A percentile compares a stretch with the other conserved stretches of the same genome.
phyloP scores from a whole-genome alignment of 1,139 yeast species.

The Yamadazyma blattariae region DNA sequence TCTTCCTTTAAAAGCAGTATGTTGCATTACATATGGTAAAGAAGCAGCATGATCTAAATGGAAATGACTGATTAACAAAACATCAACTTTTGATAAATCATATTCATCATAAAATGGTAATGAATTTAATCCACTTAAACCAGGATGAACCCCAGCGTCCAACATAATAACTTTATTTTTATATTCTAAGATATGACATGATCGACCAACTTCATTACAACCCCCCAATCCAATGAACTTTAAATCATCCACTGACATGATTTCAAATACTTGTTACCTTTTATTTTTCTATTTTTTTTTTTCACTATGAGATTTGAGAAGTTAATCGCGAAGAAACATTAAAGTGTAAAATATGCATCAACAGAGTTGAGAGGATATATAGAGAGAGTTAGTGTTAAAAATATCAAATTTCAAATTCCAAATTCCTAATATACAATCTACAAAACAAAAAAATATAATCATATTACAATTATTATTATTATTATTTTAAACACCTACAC shows the following conservation, averaged over 20 bases:
- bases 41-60: slow-evolving; percentile 98
- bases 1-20: slow-evolving; percentile 88
- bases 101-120: slow-evolving; percentile 94
- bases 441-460: too few species aligned
- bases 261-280: too few species aligned
- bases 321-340: background rate
- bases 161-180: slow-evolving; percentile 96
- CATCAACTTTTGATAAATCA: slow-evolving; percentile 83
- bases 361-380: background rate
- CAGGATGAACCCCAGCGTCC: slow-evolving; percentile 99
- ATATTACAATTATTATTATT: too few species aligned
- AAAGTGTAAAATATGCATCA: too few species aligned
- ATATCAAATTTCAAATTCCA: too few species aligned
- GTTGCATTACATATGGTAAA: slow-evolving; percentile 96
- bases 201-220: slow-evolving; percentile 97
- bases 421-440: too few species aligned
- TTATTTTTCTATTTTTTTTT: too few species aligned
- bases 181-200: slow-evolving; percentile 89
- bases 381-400: too few species aligned
- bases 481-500: slow-evolving; percentile 75
- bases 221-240: slow-evolving; percentile 97
- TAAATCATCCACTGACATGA: slow-evolving; percentile 38
- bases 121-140: slow-evolving; percentile 83
- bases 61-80: slow-evolving; percentile 85
- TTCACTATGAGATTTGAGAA: background rate